These are phyloP conservation scores for Colletotrichum cereale DNA, from an alignment of 2,329 filamentous ascomycete species.

Conservation along the genomic window DNA sequence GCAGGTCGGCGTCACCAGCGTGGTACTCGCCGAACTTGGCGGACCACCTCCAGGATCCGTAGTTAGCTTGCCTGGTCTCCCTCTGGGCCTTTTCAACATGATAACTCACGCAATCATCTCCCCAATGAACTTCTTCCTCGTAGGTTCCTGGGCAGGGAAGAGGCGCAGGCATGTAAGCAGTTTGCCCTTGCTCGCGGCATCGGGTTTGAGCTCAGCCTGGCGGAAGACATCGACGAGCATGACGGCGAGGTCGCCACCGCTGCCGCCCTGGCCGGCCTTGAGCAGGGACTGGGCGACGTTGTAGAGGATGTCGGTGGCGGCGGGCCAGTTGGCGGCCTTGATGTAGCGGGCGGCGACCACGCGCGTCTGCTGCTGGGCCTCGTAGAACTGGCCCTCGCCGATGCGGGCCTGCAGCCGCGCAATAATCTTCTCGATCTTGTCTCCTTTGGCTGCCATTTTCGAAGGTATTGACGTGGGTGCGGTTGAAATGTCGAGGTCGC, in stretches of 20 bases:
- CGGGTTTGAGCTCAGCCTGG: constrained; percentile 83
- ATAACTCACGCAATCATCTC: constrained; percentile 80
- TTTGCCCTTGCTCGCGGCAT: constrained; percentile 79
- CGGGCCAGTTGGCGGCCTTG: constrained; percentile 85
- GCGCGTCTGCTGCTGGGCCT: constrained; percentile 97
- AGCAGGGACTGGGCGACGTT: constrained; percentile 88
- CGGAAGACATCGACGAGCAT: constrained; percentile 92
- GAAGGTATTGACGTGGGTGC: neutral
- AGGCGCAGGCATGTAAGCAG: constrained; percentile 83
- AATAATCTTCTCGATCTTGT: constrained; percentile 70
- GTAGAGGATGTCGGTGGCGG: constrained; percentile 88
- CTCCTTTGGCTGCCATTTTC: constrained; percentile 43
- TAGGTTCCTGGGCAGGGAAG: constrained; percentile 87
- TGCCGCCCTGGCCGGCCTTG: constrained; percentile 92
- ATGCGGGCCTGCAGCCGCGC: constrained; percentile 85
- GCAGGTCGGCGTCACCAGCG: constrained; percentile 91
- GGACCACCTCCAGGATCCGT: constrained; percentile 75
- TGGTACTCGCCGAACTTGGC: constrained; percentile 87
- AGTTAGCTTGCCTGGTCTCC: constrained; percentile 8
- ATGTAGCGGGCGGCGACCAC: constrained; percentile 95
- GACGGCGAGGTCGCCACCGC: constrained; percentile 89
- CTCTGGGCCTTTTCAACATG: neutral
- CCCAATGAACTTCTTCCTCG: constrained; percentile 89
- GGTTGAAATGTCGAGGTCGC: neutral
- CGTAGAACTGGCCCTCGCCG: constrained; percentile 92